Evolutionary conservation across 2,329 filamentous ascomycete species (phyloP).

Genomic region (Dactylellina drechsleri): DNA sequence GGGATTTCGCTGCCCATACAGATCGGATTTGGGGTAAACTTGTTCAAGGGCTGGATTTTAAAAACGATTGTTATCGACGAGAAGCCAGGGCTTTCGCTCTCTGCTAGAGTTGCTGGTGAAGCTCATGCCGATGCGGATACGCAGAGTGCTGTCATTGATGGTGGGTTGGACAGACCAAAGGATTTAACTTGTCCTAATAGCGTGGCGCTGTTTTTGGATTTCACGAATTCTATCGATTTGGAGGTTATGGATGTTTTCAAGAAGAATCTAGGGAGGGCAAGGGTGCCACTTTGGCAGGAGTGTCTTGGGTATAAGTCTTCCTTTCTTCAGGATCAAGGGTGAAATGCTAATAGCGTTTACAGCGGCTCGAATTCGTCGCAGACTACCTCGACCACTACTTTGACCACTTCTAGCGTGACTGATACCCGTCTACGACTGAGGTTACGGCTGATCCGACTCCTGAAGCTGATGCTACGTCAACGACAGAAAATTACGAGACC

Average conservation of each 20-base stretch:
- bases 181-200: constrained; percentile 39
- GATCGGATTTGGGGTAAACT: constrained; percentile 37
- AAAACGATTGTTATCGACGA: constrained; percentile 32
- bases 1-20: constrained; percentile 30
- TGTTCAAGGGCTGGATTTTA: constrained; percentile 41
- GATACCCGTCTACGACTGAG: background rate
- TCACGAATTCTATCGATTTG: constrained; percentile 39
- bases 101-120: constrained; percentile 23
- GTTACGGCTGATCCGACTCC: background rate
- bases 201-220: constrained; percentile 40
- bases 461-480: background rate
- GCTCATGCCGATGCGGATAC: constrained; percentile 17
- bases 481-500: background rate
- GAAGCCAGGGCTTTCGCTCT: constrained; percentile 26
- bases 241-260: constrained; percentile 27
- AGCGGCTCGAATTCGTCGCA: background rate
- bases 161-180: constrained; percentile 17
- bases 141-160: constrained; percentile 21
- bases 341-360: background rate
- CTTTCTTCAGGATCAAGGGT: background rate
- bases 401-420: background rate
- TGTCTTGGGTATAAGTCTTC: constrained; percentile 24
- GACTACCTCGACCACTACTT: background rate
- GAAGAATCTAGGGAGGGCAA: constrained; percentile 43
- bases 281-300: constrained; percentile 36